Evolutionary conservation across 441 rosid genomes (phyloP), one percentile per base, ranked within the genome.

Genomic region (Viola pubescens): DNA sequence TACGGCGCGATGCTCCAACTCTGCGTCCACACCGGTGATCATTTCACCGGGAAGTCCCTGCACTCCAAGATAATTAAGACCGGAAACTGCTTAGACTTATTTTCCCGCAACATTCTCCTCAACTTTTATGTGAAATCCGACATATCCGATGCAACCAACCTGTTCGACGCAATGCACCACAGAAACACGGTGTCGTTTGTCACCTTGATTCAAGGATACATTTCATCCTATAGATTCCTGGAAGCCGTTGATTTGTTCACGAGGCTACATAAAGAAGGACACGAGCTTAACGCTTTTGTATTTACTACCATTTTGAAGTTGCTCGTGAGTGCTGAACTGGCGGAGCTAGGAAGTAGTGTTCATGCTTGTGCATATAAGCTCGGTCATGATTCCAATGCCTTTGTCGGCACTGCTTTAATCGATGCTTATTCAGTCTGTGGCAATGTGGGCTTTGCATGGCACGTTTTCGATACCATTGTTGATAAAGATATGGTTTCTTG

Each of bases 81-180:
- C 68, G 97, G 99, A 3, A 75, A 71, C 72, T 82, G 82, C 79
- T 69, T 90, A 56, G 99, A 94, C 70, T 76, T 90, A 55, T 87
- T 82, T 52, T 85, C 87, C 3, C 13, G 69, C 19, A 88, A 88
- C 67, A 78, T 87, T 72, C 82, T 94, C 34, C 70, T 88, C 2
- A 66, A 86, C 12, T 62, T 82, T 0, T 88, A 85, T 26, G 83
- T 71, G 0, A 83, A 81, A 69, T 48, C 68, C 2, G 74, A 62
- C 14, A 37, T 75, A 16, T 3, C 13, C 7, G 79, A 80, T 57
- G 99, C 90, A 6, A 37, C 60, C 47, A 72, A 60, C 6, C 52
- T 91, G 83, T 90, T 91, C 80, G 90, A 80, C 52, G 91, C 75
- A 81, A 82, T 88, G 84, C 86, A 82, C 37, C 71, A 72, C 4